Conservation (phyloP, 1,139 yeast genomes). For the Candida tetrigidarum region DNA sequence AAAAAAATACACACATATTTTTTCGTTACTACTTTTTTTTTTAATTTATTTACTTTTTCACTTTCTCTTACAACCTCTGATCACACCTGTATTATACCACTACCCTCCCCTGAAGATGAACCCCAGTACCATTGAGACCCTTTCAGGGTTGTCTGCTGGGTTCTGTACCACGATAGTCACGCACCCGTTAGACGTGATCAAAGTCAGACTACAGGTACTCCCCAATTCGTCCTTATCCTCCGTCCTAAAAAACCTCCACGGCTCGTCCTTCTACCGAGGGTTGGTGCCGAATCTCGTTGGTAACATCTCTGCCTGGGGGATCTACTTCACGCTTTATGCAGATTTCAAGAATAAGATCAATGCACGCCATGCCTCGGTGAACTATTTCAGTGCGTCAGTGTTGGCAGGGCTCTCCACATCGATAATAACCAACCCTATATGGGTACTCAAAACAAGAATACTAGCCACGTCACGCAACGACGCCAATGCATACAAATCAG, state of each 20-base stretch:
- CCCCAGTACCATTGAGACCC: conserved; percentile 44
- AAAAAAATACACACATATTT: too few relatives aligned
- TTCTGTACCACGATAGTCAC: conserved; percentile 75
- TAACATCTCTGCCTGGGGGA: conserved; percentile 86
- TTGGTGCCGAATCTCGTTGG: conserved; percentile 81
- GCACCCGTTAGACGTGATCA: conserved; percentile 89
- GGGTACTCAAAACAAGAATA: conserved; percentile 91
- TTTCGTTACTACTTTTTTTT: too few relatives aligned
- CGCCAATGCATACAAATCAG: conserved; percentile 58
- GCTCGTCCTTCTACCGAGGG: conserved; percentile 62
- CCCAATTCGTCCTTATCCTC: conserved; percentile 18
- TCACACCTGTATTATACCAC: too few relatives aligned
- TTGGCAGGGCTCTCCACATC: conserved; percentile 79
- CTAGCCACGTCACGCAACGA: conserved; percentile 57
- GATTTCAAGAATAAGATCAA: conserved; percentile 47
- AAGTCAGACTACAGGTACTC: conserved; percentile 71
- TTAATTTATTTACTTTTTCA: background rate
- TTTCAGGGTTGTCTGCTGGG: conserved; percentile 87
- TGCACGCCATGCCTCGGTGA: conserved; percentile 25
- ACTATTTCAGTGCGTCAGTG: conserved; percentile 41
- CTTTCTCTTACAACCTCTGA: background rate
- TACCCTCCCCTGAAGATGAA: background rate
- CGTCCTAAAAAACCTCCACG: conserved; percentile 14
- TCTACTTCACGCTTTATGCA: conserved; percentile 78
- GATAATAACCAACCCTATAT: conserved; percentile 82